phyloP scores from a whole-genome alignment of 345 rosid genomes.

The Aegle marmelos region DNA sequence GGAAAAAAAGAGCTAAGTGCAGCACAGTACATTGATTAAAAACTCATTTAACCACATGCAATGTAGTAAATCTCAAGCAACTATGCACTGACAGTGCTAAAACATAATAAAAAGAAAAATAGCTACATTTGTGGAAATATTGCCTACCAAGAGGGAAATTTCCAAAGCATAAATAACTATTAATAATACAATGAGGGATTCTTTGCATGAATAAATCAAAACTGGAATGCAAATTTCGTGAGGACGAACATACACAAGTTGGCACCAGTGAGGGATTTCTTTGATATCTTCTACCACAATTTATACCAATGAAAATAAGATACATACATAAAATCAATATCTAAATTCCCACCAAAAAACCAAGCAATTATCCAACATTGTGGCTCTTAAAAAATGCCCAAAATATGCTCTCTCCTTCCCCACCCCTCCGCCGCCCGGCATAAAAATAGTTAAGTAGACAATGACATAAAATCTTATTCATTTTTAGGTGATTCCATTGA shows the following conservation, averaged over 20 bases:
- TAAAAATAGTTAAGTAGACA: too few species aligned
- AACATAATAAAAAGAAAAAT: not conserved
- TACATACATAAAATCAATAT: not conserved
- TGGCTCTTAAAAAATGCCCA: not conserved
- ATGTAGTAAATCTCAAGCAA: not conserved
- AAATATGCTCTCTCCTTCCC: not conserved
- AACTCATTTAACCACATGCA: not conserved
- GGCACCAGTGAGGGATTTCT: not conserved
- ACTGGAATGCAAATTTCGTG: not conserved
- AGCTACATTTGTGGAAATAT: not conserved
- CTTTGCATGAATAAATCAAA: not conserved
- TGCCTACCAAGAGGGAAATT: not conserved
- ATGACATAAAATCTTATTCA: not conserved
- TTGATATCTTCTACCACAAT: not conserved
- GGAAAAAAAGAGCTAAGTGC: not conserved
- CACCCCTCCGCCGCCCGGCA: too few species aligned
- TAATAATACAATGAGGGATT: not conserved
- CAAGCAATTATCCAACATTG: not conserved
- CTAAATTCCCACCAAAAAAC: not conserved
- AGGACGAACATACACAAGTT: not conserved
- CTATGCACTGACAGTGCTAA: not conserved
- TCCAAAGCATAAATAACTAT: too few species aligned
- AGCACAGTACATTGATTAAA: not conserved
- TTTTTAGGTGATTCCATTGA: not conserved
- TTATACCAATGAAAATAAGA: not conserved